Evolutionary conservation across 2,329 filamentous ascomycete genomes (phyloP).

Genomic region (Epichloe gansuensis): DNA sequence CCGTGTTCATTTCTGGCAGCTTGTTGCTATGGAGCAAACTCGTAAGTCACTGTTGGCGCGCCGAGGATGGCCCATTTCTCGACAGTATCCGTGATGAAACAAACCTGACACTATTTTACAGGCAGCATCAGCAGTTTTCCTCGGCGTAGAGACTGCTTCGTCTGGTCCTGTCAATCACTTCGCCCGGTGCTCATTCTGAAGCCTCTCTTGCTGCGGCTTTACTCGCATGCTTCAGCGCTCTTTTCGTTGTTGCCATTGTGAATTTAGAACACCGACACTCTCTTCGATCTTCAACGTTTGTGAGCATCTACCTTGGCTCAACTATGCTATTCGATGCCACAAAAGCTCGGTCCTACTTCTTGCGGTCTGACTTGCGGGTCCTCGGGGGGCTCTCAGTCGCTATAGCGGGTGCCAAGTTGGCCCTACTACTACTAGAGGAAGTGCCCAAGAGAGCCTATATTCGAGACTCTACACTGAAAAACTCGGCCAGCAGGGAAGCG

Average conservation of each 20-base stretch:
- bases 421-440: constrained; percentile 25
- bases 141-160: constrained; percentile 16
- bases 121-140: constrained; percentile 12
- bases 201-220: constrained; percentile 13
- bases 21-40: constrained; percentile 11
- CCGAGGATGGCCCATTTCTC: not conserved
- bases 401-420: constrained; percentile 18
- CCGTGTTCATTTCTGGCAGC: constrained; percentile 1
- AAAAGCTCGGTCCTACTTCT: constrained; percentile 19
- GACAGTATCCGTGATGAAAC: too few species aligned
- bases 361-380: not conserved
- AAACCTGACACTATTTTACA: constrained; percentile 2
- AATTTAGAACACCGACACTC: constrained; percentile 21
- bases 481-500: constrained; percentile 5
- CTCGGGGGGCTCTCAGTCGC: constrained; percentile 15
- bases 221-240: constrained; percentile 15
- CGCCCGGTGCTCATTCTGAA: constrained; percentile 8
- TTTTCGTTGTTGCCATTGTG: constrained; percentile 15
- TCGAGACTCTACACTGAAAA: not conserved
- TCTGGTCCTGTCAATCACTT: constrained; percentile 10
- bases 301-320: constrained; percentile 26
- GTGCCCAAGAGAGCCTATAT: constrained; percentile 4
- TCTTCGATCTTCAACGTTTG: constrained; percentile 26
- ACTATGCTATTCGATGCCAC: constrained; percentile 27
- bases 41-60: constrained; percentile 6